Conservation (phyloP, 768 basidiomycete species). For the Mycena rosella region DNA sequence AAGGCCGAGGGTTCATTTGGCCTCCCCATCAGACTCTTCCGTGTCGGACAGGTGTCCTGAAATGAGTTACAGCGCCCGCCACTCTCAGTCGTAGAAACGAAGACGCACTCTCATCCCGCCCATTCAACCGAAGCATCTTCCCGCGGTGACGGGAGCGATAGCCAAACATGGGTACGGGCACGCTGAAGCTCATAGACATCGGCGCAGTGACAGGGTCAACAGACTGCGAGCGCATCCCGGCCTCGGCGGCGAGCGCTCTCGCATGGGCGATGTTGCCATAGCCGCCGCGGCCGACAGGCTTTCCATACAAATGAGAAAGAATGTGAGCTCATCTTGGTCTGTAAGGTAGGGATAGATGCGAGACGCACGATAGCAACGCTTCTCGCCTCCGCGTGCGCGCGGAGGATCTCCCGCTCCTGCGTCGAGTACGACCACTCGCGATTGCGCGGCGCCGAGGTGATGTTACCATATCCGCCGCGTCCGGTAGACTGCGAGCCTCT, state of each 20-base stretch:
- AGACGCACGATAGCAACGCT: slow-evolving; percentile 28
- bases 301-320: not conserved
- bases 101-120: slow-evolving; percentile 19
- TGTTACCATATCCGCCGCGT: slow-evolving; percentile 33
- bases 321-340: not conserved
- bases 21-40: slow-evolving; percentile 18
- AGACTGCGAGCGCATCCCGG: slow-evolving; percentile 25
- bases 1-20: too few relatives aligned
- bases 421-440: slow-evolving; percentile 37
- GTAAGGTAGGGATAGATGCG: not conserved
- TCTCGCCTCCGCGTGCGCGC: slow-evolving; percentile 25
- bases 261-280: slow-evolving; percentile 33
- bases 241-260: slow-evolving; percentile 19
- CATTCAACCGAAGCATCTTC: slow-evolving; percentile 2
- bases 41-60: slow-evolving; percentile 15
- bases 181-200: slow-evolving; percentile 23
- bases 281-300: slow-evolving; percentile 34
- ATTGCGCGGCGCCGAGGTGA: slow-evolving; percentile 40
- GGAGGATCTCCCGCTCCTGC: slow-evolving; percentile 32
- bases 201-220: slow-evolving; percentile 29
- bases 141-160: not conserved
- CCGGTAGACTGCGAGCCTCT: slow-evolving; percentile 26
- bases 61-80: slow-evolving; percentile 3
- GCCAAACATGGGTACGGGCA: slow-evolving; percentile 18
- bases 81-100: too few relatives aligned